Evolutionary conservation across 352 stramenopile species (phyloP), one percentile per base, ranked within the genome.

Genomic region (Peronospora destructor): DNA sequence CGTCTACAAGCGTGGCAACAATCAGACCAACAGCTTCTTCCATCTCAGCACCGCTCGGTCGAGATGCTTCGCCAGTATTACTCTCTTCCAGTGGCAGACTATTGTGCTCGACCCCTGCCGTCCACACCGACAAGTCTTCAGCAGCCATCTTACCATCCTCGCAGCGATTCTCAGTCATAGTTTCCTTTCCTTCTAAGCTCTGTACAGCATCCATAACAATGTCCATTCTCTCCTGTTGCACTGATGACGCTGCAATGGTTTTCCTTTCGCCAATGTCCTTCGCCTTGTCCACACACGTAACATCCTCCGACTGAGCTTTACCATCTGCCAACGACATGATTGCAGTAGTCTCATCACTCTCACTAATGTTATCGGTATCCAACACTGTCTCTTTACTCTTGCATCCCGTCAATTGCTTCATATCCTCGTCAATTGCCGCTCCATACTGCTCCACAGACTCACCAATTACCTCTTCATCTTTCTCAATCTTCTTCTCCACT

Each of bases 1-100:
- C 38, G 38, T 65, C 43, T 13, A 65, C 56, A 3, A 65, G 34
- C 4, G 50, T 34, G 4, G 21, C 21, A 13, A 71, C 37, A 14
- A 56, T 26, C 14, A 56, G 16, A 25, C 25, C 37, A 23, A 66
- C 50, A 4, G 36, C 38, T 13, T 59, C 30, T 14, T 13, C 19
- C 30, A 53, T 14, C 9, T 29, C 38, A 37, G 13, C 23, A 28
- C 44, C 36, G 3, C 11, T 17, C 23, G 10, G 17, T 37, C n/a
- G 21, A 21, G 14, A 33, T 26, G 3, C 13, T 13, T 26, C 16
- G 32, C 29, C 21, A 26, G 0, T 11, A 19, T 11, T 28, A 1
- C 13, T 11, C 9, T 34, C 17, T 34, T 44, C 14, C n/a, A 45
- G 12, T 3, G 6, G 0, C 6, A 19, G 16, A 34, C 4, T 17